These are phyloP conservation scores for Salix exigua DNA, from an alignment of 345 rosid genomes.

Conservation along the genomic window DNA sequence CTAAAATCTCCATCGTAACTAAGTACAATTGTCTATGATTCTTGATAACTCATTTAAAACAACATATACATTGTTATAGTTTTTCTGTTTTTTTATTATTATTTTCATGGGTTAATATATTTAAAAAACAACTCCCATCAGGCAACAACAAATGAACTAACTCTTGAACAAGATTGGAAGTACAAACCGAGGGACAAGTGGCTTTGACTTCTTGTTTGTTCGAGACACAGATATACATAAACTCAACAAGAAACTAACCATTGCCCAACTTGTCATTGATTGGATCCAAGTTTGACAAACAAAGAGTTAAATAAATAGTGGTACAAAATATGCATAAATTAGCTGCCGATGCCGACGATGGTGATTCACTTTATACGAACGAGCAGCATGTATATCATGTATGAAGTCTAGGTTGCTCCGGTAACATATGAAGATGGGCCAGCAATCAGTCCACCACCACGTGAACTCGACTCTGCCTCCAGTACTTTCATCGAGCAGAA, in stretches of 20 bases:
- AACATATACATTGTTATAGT: too few relatives aligned
- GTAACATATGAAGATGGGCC: neutral
- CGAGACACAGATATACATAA: neutral
- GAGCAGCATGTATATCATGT: neutral
- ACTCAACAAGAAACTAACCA: neutral
- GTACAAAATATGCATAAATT: neutral
- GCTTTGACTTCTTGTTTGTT: neutral
- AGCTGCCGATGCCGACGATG: neutral
- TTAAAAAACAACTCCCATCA: too few relatives aligned
- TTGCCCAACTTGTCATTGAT: neutral
- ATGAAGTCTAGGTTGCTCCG: neutral
- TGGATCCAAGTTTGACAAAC: neutral
- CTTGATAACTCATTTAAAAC: too few relatives aligned
- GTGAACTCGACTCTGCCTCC: neutral
- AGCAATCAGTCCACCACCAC: constrained; percentile 12
- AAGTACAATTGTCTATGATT: too few relatives aligned
- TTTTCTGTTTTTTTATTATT: too few relatives aligned
- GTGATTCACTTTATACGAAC: neutral
- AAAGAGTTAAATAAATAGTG: too few relatives aligned
- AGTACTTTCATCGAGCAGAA: neutral
- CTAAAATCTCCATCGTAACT: too few relatives aligned
- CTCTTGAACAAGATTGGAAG: too few relatives aligned
- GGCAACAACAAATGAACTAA: too few relatives aligned
- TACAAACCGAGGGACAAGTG: neutral
- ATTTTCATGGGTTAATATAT: too few relatives aligned